Percentiles rank a stretch among this genome's conserved stretches.
phyloP scores from a whole-genome alignment of 2,329 filamentous ascomycete genomes.

The Scedosporium aurantiacum region DNA sequence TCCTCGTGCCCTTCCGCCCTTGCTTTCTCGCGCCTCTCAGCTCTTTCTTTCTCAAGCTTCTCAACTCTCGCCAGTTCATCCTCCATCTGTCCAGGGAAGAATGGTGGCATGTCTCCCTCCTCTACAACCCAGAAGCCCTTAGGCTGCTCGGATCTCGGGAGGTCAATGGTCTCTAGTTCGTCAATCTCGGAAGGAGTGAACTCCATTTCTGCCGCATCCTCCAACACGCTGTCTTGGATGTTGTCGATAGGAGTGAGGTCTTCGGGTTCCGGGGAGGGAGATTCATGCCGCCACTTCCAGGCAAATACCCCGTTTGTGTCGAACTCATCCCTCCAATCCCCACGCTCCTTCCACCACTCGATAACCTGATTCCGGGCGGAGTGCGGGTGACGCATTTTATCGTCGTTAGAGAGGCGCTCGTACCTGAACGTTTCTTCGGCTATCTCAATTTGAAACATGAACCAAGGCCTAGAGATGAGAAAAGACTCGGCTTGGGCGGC shows the following conservation, averaged over 20 bases:
- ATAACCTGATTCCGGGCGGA: not conserved
- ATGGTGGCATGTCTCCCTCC: not conserved
- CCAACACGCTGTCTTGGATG: not conserved
- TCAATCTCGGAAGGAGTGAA: not conserved
- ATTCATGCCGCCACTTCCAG: not conserved
- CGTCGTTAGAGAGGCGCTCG: not conserved
- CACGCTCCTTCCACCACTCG: not conserved
- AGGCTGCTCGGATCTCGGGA: not conserved
- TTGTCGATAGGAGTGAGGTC: not conserved
- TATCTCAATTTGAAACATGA: not conserved
- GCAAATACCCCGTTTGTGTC: not conserved
- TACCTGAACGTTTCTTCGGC: not conserved
- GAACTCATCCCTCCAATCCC: not conserved
- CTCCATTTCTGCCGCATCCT: not conserved
- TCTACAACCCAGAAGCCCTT: not conserved
- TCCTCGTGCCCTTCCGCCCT: too few species aligned
- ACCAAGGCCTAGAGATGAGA: not conserved
- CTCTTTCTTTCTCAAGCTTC: too few species aligned
- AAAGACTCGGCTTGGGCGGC: not conserved
- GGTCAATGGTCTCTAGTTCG: not conserved
- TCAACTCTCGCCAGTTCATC: too few species aligned
- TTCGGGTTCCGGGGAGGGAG: not conserved
- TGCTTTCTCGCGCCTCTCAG: too few species aligned
- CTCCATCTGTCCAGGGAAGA: not conserved
- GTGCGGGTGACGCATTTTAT: not conserved